Evolutionary conservation across 495 filamentous ascomycete species (phyloP), one percentile per base, ranked within the genome.

Genomic region (Podospora pseudopauciseta): DNA sequence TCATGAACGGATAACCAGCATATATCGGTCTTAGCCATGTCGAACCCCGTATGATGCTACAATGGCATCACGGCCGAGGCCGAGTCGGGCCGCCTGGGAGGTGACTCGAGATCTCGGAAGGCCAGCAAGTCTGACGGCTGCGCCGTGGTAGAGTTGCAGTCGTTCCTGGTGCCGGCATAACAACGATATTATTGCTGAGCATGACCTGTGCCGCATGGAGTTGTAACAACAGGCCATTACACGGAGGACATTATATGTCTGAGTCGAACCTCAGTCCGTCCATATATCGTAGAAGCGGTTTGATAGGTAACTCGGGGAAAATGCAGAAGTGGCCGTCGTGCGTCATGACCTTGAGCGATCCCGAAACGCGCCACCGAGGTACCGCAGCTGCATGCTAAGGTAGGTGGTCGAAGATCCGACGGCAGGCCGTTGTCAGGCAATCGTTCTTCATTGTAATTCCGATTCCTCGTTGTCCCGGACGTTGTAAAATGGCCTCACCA

Each of bases 61-160:
- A 28, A 30, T 62, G 27, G 13, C 60, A 62, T 62, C 60, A 62
- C 60, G 27, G 30, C 20, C 60, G 5, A 19, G 55, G 23, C 60
- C 30, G 60, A 28, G 11, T 63, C 61, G 30, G 61, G 27, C 61
- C 61, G 30, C 61, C n/a, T 20, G 18, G 16, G 61, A 63, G 26
- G 61, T 32, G 34, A 63, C 61, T 39, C 61, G 61, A 63, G 61
- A 63, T 63, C 61, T 63, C 32, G 61, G 61, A 19, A 4, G 19
- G 5, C 61, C 28, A 63, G 61, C 61, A 49, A 20, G 9, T 19
- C 16, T 63, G 61, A 63, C 30, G 61, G 30, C 11, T 32, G 32
- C n/a, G 59, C 19, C 23, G 16, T 61, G 59, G 20, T 61, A 27
- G 59, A 19, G 23, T 58, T 49, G 39, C 39, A 49, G 39, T 16